Conservation (phyloP, 345 rosid genomes). For the Leavenworthia alabamica region DNA sequence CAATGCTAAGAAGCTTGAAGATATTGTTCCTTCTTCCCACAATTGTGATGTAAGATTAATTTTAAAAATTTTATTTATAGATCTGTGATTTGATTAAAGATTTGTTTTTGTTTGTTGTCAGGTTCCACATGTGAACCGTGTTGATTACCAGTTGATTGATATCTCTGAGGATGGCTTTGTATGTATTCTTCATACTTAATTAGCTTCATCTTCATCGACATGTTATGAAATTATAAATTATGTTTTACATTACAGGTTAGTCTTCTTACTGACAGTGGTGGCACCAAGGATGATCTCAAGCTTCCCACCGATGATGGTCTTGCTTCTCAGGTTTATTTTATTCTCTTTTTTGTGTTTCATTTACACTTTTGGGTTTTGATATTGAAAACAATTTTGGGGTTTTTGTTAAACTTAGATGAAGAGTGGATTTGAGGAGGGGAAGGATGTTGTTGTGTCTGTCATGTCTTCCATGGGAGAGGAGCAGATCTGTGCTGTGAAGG, state of each 20-base stretch:
- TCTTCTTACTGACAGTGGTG: conserved; percentile 61
- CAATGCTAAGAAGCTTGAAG: conserved; percentile 79
- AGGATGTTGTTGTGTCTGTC: conserved; percentile 69
- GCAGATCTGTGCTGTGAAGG: conserved; percentile 79
- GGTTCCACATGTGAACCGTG: conserved; percentile 72
- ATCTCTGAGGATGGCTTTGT: conserved; percentile 82
- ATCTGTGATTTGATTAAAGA: neutral
- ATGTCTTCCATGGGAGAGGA: conserved; percentile 94
- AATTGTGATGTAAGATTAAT: conserved; percentile 51
- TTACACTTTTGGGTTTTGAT: too few species aligned
- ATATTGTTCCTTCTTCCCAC: conserved; percentile 90
- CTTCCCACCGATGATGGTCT: conserved; percentile 71
- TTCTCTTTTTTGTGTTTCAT: neutral
- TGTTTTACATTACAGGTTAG: conserved; percentile 43
- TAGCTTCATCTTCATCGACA: too few species aligned
- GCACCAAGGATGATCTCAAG: conserved; percentile 73
- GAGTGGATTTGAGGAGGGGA: conserved; percentile 67
- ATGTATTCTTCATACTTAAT: conserved; percentile 29
- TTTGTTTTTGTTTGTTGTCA: conserved; percentile 14
- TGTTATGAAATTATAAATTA: too few species aligned
- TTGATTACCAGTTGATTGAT: conserved; percentile 76
- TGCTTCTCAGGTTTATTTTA: conserved; percentile 44
- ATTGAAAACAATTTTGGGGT: neutral
- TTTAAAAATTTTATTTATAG: neutral
- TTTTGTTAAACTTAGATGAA: conserved; percentile 43